A percentile compares a stretch with the other conserved stretches of the same genome.
Conservation (phyloP, 352 stramenopile genomes). For the Globisporangium radiosum region DNA sequence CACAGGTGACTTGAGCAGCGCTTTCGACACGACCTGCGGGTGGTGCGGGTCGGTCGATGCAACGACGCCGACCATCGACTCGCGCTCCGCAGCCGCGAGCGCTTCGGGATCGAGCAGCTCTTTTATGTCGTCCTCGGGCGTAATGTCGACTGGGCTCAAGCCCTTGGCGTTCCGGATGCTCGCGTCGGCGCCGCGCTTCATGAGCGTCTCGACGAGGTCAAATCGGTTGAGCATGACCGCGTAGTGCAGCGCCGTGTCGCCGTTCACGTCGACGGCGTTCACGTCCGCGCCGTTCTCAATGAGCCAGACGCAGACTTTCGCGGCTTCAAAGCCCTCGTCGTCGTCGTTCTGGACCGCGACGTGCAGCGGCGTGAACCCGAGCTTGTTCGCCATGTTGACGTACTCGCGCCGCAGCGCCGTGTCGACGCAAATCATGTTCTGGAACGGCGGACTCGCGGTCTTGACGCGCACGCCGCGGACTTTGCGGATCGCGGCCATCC, state of each 20-base stretch:
- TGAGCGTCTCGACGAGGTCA: conserved; percentile 80
- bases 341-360: conserved; percentile 83
- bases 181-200: conserved; percentile 79
- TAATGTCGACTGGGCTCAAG: conserved; percentile 60
- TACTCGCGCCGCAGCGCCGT: conserved; percentile 69
- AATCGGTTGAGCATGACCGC: conserved; percentile 74
- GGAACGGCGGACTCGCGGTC: conserved; percentile 60
- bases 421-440: conserved; percentile 90
- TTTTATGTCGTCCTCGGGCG: conserved; percentile 70
- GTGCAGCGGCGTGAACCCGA: conserved; percentile 74
- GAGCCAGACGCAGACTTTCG: conserved; percentile 82
- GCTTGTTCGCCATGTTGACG: conserved; percentile 85
- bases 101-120: conserved; percentile 63
- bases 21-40: conserved; percentile 10
- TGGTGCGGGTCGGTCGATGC: conserved; percentile 16
- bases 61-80: conserved; percentile 10
- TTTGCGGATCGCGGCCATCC: conserved; percentile 83
- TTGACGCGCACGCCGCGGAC: conserved; percentile 74
- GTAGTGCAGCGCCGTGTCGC: conserved; percentile 84
- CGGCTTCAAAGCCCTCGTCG: conserved; percentile 85
- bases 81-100: conserved; percentile 24
- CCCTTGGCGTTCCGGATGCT: conserved; percentile 69
- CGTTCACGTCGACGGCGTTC: conserved; percentile 73
- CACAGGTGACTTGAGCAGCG: conserved; percentile 43
- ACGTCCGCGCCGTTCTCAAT: conserved; percentile 81